A percentile compares a stretch with the other conserved stretches of the same genome.
Evolutionary conservation across 495 filamentous ascomycete species (phyloP).

Genomic region (Staphylotrichum tortipilum): DNA sequence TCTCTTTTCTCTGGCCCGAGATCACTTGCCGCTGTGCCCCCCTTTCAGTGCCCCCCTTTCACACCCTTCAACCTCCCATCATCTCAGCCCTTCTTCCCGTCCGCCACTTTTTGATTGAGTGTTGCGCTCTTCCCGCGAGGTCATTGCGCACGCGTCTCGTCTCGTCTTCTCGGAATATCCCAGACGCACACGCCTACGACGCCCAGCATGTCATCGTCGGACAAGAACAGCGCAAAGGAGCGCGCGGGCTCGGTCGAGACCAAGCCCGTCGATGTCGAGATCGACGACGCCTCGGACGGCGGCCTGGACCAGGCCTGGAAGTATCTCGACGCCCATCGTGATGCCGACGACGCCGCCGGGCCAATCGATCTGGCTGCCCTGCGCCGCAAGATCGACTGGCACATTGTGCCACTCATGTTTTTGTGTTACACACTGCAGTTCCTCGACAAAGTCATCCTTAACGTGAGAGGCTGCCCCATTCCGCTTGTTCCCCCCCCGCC

Average conservation of each 20-base stretch:
- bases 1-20: neutral
- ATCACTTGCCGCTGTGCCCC: neutral
- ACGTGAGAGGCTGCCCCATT: conserved; percentile 24
- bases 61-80: neutral
- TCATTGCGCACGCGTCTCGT: no score
- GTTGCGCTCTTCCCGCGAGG: neutral
- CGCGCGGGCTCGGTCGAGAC: neutral
- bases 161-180: no score
- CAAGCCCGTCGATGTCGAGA: neutral
- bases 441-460: conserved; percentile 57
- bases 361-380: conserved; percentile 18
- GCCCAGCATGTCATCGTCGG: conserved; percentile 11
- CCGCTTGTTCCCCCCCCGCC: neutral
- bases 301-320: conserved; percentile 28
- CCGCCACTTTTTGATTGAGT: neutral
- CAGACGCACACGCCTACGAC: no score
- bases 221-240: conserved; percentile 10
- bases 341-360: conserved; percentile 8
- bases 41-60: neutral
- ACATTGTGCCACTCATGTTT: conserved; percentile 47
- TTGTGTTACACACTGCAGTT: conserved; percentile 56
- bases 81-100: neutral
- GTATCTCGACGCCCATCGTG: conserved; percentile 26
- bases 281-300: neutral
- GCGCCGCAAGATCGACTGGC: conserved; percentile 31